Percentiles rank a stretch among this genome's conserved stretches.
Evolutionary conservation across 768 basidiomycete genomes (phyloP).

Genomic region (Hygrophorus russula): DNA sequence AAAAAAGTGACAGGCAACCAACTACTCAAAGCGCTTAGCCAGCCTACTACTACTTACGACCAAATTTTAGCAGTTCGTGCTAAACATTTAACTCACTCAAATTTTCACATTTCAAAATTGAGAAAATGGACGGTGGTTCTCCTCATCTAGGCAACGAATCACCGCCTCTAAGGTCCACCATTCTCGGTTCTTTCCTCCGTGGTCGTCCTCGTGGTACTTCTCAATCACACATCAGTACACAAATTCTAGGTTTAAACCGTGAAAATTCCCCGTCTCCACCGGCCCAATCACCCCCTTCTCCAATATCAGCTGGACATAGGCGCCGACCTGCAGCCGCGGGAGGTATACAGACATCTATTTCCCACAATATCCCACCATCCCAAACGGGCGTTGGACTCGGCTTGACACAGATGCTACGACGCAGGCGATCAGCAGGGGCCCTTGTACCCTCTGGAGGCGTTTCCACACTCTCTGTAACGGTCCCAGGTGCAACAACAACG

Average conservation of each 20-base stretch:
- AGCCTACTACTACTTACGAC: not conserved
- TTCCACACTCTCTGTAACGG: conserved; percentile 3
- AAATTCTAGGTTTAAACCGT: conserved; percentile 20
- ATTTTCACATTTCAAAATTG: no score
- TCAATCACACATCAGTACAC: conserved; percentile 40
- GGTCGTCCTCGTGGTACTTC: conserved; percentile 59
- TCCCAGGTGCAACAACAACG: conserved; percentile 4
- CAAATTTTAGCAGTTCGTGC: no score
- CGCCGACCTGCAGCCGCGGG: conserved; percentile 24
- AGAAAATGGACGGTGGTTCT: conserved; percentile 5
- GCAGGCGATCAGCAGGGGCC: conserved; percentile 55
- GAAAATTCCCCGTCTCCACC: conserved; percentile 29
- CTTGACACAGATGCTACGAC: conserved; percentile 54
- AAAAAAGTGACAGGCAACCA: no score
- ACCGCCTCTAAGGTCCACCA: conserved; percentile 43
- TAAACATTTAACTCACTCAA: no score
- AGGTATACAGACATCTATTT: conserved; percentile 22
- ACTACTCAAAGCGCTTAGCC: no score
- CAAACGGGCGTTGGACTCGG: conserved; percentile 21
- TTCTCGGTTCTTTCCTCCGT: conserved; percentile 64
- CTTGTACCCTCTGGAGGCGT: conserved; percentile 18
- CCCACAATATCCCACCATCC: conserved; percentile 12
- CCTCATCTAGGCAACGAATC: conserved; percentile 27
- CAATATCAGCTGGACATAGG: conserved; percentile 18
- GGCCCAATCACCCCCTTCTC: conserved; percentile 22